Base-by-base conservation (phyloP, 2,329 filamentous ascomycete genomes). In the Chaetomiaceae sp. region DNA sequence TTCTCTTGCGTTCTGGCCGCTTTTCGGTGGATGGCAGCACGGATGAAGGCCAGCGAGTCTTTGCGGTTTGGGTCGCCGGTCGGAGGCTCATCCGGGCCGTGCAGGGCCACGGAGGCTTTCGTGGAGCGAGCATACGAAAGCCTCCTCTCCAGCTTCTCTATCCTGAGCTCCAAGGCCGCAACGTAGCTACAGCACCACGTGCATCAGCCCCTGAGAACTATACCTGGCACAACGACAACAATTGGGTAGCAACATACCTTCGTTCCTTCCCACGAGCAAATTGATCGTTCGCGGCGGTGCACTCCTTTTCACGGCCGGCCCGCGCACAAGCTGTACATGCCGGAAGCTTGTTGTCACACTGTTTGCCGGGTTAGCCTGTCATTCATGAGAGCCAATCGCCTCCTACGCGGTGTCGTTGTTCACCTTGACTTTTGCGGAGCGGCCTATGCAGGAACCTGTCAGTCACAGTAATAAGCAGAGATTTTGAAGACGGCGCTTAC, bases 301-400 rank as follows among this genome's bases (percentile, higher is more conserved):
- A 98, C 62, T 94, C 89, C 50, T 76, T 83, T 45, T 86, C 82
- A 51, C 88, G 84, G 24, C 90, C 89, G 12, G 88, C 88, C 67
- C 89, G 90, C 66, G 96, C 91, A 62, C 93, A 97, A 15, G 91
- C 91, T 7, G 89, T 94, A 63, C 93, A 98, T 7, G 90, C 89
- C 10, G 93, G 93, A 30, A 97, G 73, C 66, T 96, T 96, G 51
- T 93, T 91, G 69, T 97, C 93, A 61, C 93, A 98, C 81, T 85
- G 60, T 18, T n/a, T n/a, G n/a, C n/a, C n/a, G n/a, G n/a, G n/a
- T n/a, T n/a, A n/a, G n/a, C n/a, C n/a, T n/a, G n/a, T n/a, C n/a
- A n/a, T n/a, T n/a, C n/a, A n/a, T n/a, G n/a, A n/a, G n/a, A n/a
- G n/a, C n/a, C n/a, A n/a, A n/a, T n/a, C n/a, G n/a, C n/a, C n/a